Base-by-base conservation (phyloP, 192 early-diverging fungal genomes). In the Lobosporangium transversale region DNA sequence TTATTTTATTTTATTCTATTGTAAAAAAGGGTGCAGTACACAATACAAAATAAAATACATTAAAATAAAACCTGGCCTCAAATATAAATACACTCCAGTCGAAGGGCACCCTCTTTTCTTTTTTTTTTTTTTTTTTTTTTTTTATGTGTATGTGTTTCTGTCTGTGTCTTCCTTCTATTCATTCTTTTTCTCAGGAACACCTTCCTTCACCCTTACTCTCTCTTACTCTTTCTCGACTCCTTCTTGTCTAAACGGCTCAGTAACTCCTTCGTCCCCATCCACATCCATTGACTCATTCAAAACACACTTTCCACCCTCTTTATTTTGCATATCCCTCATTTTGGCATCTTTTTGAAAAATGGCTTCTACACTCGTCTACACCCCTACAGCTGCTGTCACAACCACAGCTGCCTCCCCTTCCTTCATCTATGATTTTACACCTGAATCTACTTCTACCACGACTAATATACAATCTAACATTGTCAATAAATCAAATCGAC, bases 401-500 rank as follows among this genome's bases (percentile, higher is more conserved):
- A 56, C 36, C n/a, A 40, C 36, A 4, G n/a, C 54, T 21, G n/a
- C 36, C 20, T 10, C 33, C 2, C 54, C 33, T 18, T 6, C 54
- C 37, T 45, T 45, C 30, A 27, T 58, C 57, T 58, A 45, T 23
- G 40, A n/a, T 27, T 58, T 58, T 24, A 12, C 57, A 17, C n/a
- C 57, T 26, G 57, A 58, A 5, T 27, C 37, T 3, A 36, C 21
- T 33, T 48, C 20, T 11, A 7, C 20, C 18, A 4, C 48, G 26
- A 14, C 0, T 14, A 40, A 51, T 21, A 21, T n/a, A 17, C 6
- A 32, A n/a, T n/a, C n/a, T n/a, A 15, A n/a, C n/a, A 37, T 21
- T 21, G n/a, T 3, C 27, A 21, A 31, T 12, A 48, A 58, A 30
- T 44, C 71, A 27, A 75, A 75, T 44, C 36, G 71, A 23, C 71